Evolutionary conservation across 116 monocot genomes (phyloP).

Genomic region (Cymodocea nodosa): DNA sequence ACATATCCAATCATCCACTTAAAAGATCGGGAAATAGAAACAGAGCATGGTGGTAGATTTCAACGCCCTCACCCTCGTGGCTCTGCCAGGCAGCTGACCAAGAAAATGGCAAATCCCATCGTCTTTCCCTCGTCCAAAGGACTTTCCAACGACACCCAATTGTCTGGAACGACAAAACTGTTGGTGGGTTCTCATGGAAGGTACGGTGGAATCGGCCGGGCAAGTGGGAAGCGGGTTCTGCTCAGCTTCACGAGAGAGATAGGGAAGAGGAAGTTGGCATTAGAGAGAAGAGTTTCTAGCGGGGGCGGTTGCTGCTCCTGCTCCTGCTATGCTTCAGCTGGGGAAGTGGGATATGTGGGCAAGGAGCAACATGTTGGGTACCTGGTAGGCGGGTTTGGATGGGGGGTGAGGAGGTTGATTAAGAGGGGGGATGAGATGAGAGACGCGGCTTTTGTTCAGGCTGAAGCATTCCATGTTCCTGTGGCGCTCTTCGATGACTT

Average conservation of each 20-base stretch:
- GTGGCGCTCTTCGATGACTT: constrained; percentile 51
- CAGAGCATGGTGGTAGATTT: too few relatives aligned
- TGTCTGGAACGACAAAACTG: not conserved
- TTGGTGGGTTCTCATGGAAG: not conserved
- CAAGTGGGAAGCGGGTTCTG: not conserved
- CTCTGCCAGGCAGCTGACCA: too few relatives aligned
- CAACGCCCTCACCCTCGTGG: too few relatives aligned
- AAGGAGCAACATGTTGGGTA: constrained; percentile 14
- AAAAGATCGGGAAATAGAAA: too few relatives aligned
- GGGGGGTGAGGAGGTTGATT: constrained; percentile 75
- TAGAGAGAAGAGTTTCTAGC: not conserved
- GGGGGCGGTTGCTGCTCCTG: not conserved
- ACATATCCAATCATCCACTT: too few relatives aligned
- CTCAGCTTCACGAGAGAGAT: not conserved
- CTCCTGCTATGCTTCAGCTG: not conserved
- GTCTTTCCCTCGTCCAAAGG: not conserved
- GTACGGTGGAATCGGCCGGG: not conserved
- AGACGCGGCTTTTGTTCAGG: constrained; percentile 65
- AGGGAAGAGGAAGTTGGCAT: not conserved
- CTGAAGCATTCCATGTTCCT: constrained; percentile 83
- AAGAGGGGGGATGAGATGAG: constrained; percentile 55
- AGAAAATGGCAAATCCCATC: constrained; percentile 4
- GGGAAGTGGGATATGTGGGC: constrained; percentile 4
- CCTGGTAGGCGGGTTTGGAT: constrained; percentile 50
- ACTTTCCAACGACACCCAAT: not conserved